Conservation (phyloP, 495 filamentous ascomycete species). For the Trichoderma reesei region DNA sequence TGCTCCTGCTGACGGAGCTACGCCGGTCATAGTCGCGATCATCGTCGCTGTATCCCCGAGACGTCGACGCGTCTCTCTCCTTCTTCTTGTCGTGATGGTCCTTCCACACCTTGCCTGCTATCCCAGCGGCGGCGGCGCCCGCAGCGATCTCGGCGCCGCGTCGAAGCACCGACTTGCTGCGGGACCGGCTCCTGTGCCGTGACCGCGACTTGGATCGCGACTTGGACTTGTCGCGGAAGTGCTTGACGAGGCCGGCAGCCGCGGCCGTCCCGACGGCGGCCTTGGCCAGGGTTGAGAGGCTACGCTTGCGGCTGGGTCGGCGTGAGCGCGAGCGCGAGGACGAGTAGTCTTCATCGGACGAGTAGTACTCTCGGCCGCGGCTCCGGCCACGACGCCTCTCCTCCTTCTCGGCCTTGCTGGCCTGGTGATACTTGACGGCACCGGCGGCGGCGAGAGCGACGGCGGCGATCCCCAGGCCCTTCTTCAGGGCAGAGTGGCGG, state of each 20-base stretch:
- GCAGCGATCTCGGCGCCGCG: constrained; percentile 55
- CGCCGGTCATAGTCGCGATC: constrained; percentile 20
- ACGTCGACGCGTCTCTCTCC: constrained; percentile 40
- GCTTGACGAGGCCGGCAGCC: constrained; percentile 64
- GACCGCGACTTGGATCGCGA: constrained; percentile 30
- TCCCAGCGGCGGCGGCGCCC: constrained; percentile 69
- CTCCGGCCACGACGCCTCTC: constrained; percentile 59
- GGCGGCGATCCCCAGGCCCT: constrained; percentile 68
- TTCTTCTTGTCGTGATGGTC: constrained; percentile 52
- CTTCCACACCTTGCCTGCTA: constrained; percentile 73
- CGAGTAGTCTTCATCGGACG: constrained; percentile 19
- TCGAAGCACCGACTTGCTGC: constrained; percentile 45
- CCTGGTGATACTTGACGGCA: constrained; percentile 65
- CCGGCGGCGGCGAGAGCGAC: constrained; percentile 66
- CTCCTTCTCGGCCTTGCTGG: constrained; percentile 56
- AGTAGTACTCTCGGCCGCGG: constrained; percentile 45
- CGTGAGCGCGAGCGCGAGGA: constrained; percentile 22
- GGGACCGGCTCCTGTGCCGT: constrained; percentile 43
- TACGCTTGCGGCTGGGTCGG: constrained; percentile 45
- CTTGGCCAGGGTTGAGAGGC: constrained; percentile 61
- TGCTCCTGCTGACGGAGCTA: constrained; percentile 15
- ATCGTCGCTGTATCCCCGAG: constrained; percentile 24
- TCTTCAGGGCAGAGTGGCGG: constrained; percentile 45
- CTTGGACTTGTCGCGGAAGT: constrained; percentile 59
- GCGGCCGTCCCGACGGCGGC: constrained; percentile 72